Evolutionary conservation across 768 basidiomycete genomes (phyloP).

Genomic region (Tricholoma terreum): DNA sequence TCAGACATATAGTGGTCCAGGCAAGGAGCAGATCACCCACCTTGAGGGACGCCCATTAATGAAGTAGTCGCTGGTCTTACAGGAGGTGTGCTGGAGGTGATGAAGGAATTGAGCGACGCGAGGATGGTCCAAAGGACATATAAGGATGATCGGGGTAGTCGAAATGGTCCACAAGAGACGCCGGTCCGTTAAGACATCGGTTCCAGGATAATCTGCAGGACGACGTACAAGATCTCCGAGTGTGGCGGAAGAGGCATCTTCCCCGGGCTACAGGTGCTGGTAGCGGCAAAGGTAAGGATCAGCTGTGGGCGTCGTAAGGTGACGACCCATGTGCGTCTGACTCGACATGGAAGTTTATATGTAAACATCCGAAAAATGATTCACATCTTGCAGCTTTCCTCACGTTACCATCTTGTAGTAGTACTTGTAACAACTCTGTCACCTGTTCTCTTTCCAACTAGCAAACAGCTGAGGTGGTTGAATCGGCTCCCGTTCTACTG

Average conservation of each 20-base stretch:
- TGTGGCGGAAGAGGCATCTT: constrained; percentile 34
- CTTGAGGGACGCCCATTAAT: background rate
- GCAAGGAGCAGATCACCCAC: background rate
- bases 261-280: background rate
- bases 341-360: background rate
- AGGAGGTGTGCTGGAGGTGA: background rate
- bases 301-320: background rate
- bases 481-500: too few species aligned
- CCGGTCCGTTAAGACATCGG: background rate
- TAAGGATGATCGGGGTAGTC: background rate
- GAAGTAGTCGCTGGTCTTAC: background rate
- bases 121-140: background rate
- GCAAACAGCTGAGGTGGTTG: too few species aligned
- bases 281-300: background rate
- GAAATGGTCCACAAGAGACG: background rate
- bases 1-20: background rate
- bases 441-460: too few species aligned
- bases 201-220: background rate
- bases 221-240: constrained; percentile 20
- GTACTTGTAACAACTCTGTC: too few species aligned
- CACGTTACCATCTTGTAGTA: too few species aligned
- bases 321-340: background rate
- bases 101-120: background rate
- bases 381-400: background rate
- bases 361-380: too few species aligned